phyloP scores from a whole-genome alignment of 371 early-diverging fungal genomes.

The Chytridium lagenaria region DNA sequence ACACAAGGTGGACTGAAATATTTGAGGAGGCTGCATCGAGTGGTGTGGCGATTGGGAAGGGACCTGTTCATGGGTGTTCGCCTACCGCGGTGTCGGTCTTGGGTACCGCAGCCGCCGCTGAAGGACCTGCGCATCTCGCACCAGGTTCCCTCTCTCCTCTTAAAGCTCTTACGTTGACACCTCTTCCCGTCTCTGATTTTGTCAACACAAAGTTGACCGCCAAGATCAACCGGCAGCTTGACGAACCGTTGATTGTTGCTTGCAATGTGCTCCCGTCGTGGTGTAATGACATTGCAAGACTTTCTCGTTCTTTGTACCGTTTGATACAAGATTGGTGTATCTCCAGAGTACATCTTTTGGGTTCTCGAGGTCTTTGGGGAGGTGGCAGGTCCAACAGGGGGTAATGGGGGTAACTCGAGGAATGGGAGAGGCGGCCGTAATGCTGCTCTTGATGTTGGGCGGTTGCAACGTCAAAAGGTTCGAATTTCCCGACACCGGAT shows the following conservation, averaged over 20 bases:
- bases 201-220: slow-evolving; percentile 80
- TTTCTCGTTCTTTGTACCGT: slow-evolving; percentile 83
- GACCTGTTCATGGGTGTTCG: background rate
- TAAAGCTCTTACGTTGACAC: slow-evolving; percentile 17
- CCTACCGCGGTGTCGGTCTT: slow-evolving; percentile 9
- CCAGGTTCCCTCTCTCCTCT: background rate
- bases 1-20: slow-evolving; percentile 62
- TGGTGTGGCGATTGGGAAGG: background rate
- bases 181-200: slow-evolving; percentile 64
- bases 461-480: slow-evolving; percentile 84
- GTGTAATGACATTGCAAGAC: slow-evolving; percentile 71
- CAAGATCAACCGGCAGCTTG: slow-evolving; percentile 83
- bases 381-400: slow-evolving; percentile 47
- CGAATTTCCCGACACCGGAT: slow-evolving; percentile 77
- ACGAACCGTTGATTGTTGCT: slow-evolving; percentile 87
- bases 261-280: slow-evolving; percentile 81
- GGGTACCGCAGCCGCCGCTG: slow-evolving; percentile 42
- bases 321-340: slow-evolving; percentile 79
- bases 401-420: background rate
- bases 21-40: slow-evolving; percentile 39
- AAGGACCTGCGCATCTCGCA: slow-evolving; percentile 3
- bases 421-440: background rate
- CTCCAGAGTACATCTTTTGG: slow-evolving; percentile 87
- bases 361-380: slow-evolving; percentile 72
- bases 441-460: slow-evolving; percentile 60